Conservation (phyloP, 192 early-diverging fungal genomes). For the Obelidium mucronatum region DNA sequence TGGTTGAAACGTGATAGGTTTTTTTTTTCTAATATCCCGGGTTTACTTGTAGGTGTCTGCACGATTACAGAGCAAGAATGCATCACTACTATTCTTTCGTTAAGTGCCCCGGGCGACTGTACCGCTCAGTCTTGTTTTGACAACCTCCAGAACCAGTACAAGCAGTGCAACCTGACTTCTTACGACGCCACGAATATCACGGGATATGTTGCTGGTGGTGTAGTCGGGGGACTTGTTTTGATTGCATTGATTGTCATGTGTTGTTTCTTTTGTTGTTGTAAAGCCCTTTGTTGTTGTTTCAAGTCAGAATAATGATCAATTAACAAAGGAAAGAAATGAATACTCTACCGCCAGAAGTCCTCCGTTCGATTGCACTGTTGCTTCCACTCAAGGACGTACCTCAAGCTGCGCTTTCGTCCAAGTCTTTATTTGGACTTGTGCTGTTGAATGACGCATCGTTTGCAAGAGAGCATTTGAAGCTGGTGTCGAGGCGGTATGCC, state of each 20-base stretch:
- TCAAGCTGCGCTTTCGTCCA: neutral
- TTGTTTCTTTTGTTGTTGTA: neutral
- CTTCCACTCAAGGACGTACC: neutral
- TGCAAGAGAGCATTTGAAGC: neutral
- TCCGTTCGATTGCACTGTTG: neutral
- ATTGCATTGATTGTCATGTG: neutral
- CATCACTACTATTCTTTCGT: too few relatives aligned
- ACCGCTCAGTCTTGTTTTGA: too few relatives aligned
- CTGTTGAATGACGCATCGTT: neutral
- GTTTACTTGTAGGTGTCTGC: too few relatives aligned
- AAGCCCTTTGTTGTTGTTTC: slow-evolving; percentile 4
- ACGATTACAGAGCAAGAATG: too few relatives aligned
- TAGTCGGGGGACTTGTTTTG: neutral
- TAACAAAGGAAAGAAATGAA: too few relatives aligned
- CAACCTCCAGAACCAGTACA: too few relatives aligned
- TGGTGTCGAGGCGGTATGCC: neutral
- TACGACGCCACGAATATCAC: neutral
- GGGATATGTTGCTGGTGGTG: neutral
- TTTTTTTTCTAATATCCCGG: too few relatives aligned
- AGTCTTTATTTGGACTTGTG: neutral
- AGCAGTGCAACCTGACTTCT: neutral
- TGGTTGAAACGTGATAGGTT: too few relatives aligned
- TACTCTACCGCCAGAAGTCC: neutral
- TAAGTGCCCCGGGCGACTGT: too few relatives aligned
- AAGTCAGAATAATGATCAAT: too few relatives aligned